Evolutionary conservation across 139 green algal genomes (phyloP).

Genomic region (Ulvella scutata): DNA sequence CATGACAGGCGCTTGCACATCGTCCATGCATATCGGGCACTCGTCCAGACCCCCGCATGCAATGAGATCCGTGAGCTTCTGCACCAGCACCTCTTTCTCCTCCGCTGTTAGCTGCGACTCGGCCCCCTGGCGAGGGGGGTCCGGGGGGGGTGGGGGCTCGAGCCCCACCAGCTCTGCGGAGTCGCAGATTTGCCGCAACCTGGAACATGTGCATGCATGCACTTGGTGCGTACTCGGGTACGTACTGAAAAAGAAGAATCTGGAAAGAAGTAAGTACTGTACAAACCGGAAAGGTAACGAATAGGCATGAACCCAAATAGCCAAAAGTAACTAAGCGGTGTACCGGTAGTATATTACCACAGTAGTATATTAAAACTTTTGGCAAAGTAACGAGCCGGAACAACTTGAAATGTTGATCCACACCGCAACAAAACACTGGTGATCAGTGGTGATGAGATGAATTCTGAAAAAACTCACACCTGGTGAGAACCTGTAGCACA

Average conservation of each 20-base stretch:
- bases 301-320: no score
- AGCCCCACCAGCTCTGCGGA: slow-evolving; percentile 5
- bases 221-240: neutral
- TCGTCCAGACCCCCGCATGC: slow-evolving; percentile 18
- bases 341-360: no score
- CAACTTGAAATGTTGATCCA: no score
- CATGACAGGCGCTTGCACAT: slow-evolving; percentile 24
- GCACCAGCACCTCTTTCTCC: slow-evolving; percentile 18
- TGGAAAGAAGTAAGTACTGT: no score
- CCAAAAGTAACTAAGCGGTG: no score
- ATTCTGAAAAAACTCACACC: no score
- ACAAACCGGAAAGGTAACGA: no score
- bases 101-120: slow-evolving; percentile 8
- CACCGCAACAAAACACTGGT: no score
- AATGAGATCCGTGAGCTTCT: slow-evolving; percentile 1
- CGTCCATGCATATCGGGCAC: slow-evolving; percentile 36
- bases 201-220: neutral
- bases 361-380: no score
- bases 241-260: no score
- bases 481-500: slow-evolving; percentile 42
- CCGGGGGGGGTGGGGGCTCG: slow-evolving; percentile 9
- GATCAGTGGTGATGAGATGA: no score
- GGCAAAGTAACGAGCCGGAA: no score
- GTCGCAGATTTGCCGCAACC: slow-evolving; percentile 14
- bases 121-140: neutral